Percentiles rank a stretch among this genome's conserved stretches.
phyloP scores from a whole-genome alignment of 495 filamentous ascomycete species.

The Penicillium samsonianum region DNA sequence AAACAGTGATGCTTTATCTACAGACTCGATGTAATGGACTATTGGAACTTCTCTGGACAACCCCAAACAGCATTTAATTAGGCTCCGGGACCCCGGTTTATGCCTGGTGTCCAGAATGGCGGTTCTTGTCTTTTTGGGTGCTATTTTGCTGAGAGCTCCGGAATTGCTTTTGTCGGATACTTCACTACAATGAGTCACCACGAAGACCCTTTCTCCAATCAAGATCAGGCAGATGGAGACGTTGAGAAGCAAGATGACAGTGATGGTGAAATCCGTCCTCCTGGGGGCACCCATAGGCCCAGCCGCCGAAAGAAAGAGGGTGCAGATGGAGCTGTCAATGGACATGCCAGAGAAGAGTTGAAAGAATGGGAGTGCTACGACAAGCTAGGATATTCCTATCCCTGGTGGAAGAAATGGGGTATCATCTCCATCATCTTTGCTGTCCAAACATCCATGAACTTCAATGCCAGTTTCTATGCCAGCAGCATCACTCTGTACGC shows the following conservation, averaged over 20 bases:
- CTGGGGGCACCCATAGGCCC: slow-evolving; percentile 13
- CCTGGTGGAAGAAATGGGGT: slow-evolving; percentile 71
- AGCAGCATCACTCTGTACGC: slow-evolving; percentile 65
- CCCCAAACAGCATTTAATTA: slow-evolving; percentile 9
- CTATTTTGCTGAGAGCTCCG: neutral
- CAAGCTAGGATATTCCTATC: slow-evolving; percentile 65
- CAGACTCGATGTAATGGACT: neutral
- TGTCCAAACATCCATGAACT: slow-evolving; percentile 83
- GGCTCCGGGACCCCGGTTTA: slow-evolving; percentile 1
- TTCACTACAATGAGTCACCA: slow-evolving; percentile 18
- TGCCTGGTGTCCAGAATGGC: slow-evolving; percentile 4
- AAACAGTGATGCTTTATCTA: slow-evolving; percentile 9
- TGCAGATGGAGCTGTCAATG: slow-evolving; percentile 33
- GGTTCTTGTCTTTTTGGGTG: slow-evolving; percentile 5
- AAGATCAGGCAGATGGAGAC: slow-evolving; percentile 11
- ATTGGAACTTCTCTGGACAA: neutral
- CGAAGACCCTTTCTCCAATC: slow-evolving; percentile 3
- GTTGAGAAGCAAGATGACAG: slow-evolving; percentile 30
- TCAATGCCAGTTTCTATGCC: slow-evolving; percentile 74
- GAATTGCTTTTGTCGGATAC: neutral
- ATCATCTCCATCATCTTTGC: slow-evolving; percentile 73
- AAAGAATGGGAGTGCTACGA: slow-evolving; percentile 62
- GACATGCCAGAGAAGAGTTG: slow-evolving; percentile 54
- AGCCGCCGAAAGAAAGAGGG: slow-evolving; percentile 18
- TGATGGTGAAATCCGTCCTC: slow-evolving; percentile 17